phyloP scores from a whole-genome alignment of 1,139 yeast species.

The Scheffersomyces titani region DNA sequence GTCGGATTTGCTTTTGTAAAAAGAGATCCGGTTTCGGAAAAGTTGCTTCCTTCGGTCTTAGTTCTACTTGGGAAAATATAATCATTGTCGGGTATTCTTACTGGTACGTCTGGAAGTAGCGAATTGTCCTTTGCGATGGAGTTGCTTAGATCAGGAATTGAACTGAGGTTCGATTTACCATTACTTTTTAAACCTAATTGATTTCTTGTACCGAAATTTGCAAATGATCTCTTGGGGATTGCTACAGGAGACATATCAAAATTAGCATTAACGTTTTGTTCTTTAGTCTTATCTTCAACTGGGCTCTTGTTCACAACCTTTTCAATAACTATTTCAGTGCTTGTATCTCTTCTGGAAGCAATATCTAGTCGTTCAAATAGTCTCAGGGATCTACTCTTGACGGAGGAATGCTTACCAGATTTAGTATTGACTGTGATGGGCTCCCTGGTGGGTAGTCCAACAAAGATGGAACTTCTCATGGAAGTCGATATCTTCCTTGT shows the following conservation, averaged over 20 bases:
- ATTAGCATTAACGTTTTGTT: slow-evolving; percentile 1
- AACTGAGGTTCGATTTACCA: neutral
- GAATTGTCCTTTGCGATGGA: neutral
- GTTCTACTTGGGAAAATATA: neutral
- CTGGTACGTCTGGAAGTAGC: neutral
- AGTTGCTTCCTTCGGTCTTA: neutral
- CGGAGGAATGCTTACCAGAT: slow-evolving; percentile 7
- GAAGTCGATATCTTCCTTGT: slow-evolving; percentile 12
- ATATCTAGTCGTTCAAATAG: slow-evolving; percentile 18
- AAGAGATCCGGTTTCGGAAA: neutral
- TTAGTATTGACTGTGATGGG: slow-evolving; percentile 27
- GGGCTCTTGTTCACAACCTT: neutral
- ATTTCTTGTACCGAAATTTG: neutral
- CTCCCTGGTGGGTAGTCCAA: slow-evolving; percentile 41
- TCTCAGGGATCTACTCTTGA: slow-evolving; percentile 15
- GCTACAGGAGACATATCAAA: slow-evolving; percentile 16
- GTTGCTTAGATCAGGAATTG: neutral
- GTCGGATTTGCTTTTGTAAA: neutral
- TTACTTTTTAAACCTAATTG: neutral
- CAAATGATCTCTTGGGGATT: slow-evolving; percentile 6
- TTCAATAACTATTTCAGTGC: neutral
- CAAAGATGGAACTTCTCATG: slow-evolving; percentile 36
- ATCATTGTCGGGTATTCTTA: neutral
- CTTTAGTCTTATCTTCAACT: neutral
- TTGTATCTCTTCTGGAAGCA: slow-evolving; percentile 14